Base-by-base conservation (phyloP, 495 filamentous ascomycete genomes). In the Neurospora sp. region DNA sequence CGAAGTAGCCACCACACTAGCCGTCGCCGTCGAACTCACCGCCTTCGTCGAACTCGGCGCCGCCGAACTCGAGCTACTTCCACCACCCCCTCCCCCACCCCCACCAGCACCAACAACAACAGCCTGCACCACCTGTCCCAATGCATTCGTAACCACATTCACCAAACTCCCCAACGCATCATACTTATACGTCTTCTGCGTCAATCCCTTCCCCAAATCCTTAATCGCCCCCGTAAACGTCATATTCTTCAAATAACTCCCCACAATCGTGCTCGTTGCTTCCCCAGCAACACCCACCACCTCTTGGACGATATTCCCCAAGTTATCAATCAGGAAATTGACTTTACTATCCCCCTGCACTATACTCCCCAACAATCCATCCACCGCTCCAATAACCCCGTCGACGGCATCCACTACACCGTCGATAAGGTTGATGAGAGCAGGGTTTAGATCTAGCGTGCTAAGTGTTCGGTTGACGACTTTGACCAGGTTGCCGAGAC, bases 271-370 rank as follows among this genome's bases (percentile, higher is more conserved):
- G 61, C 80, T 84, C 0, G 85, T 78, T 1, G 81, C 37, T 6
- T 76, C 76, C 12, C 81, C 81, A 0, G 78, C 82, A 9, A 76
- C 73, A 2, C 83, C 83, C 8, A 79, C 81, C 1, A 88, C 85
- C 70, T 86, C 80, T 72, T 87, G 86, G 5, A 89, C 84, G 72
- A 89, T 89, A 70, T 89, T 88, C 35, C 87, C 87, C 18, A 89
- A 79, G 71, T 89, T 89, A 76, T 88, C 87, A 74, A 89, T 82
- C 46, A 89, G 53, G 78, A 88, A 89, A 69, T 82, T 84, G 8
- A 89, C 78, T 35, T 79, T 85, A 8, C 76, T 84, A 39, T 83
- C 84, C 44, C 85, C 85, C 73, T 87, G 83, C 3, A 86, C 83
- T 69, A 89, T 86, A 22, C 81, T 81, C 1, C 86, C 87, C 5